Evolutionary conservation across 345 rosid species (phyloP).

Genomic region (Mangifera indica): DNA sequence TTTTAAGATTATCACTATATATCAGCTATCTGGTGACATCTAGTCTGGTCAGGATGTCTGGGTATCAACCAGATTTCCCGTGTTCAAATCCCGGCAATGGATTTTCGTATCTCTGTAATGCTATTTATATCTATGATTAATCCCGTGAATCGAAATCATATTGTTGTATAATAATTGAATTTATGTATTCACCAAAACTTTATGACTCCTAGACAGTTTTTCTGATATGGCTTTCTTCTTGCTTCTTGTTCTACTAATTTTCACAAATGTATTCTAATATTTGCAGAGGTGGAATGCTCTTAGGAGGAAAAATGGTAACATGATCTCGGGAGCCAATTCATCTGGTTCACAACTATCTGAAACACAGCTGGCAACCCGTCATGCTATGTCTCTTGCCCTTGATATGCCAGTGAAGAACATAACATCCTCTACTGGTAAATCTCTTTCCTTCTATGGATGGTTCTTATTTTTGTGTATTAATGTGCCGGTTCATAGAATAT

Average conservation of each 20-base stretch:
- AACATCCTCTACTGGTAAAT: conserved; percentile 41
- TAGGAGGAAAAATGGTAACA: conserved; percentile 44
- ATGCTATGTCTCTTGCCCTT: conserved; percentile 75
- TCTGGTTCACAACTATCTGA: conserved; percentile 58
- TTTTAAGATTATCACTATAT: background rate
- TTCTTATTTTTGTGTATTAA: background rate
- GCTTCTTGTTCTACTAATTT: conserved; percentile 24
- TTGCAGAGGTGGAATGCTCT: conserved; percentile 75
- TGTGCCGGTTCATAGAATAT: background rate
- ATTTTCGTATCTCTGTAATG: conserved; percentile 10
- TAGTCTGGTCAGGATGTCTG: conserved; percentile 72
- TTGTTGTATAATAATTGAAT: no score
- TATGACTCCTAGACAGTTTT: conserved; percentile 12
- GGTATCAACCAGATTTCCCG: conserved; percentile 56
- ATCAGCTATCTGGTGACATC: conserved; percentile 57
- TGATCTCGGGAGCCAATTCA: conserved; percentile 34
- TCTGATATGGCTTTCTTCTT: conserved; percentile 10
- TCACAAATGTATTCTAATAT: conserved; percentile 28
- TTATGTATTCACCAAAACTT: background rate
- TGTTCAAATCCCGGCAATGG: conserved; percentile 76
- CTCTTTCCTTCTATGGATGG: conserved; percentile 11
- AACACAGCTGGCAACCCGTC: conserved; percentile 74
- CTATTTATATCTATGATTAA: background rate
- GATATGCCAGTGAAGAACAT: conserved; percentile 52
- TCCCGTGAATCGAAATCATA: background rate